Percentiles rank a stretch among this genome's conserved stretches.
phyloP scores from a whole-genome alignment of 2,329 filamentous ascomycete genomes.

The Fusarium penzigii region DNA sequence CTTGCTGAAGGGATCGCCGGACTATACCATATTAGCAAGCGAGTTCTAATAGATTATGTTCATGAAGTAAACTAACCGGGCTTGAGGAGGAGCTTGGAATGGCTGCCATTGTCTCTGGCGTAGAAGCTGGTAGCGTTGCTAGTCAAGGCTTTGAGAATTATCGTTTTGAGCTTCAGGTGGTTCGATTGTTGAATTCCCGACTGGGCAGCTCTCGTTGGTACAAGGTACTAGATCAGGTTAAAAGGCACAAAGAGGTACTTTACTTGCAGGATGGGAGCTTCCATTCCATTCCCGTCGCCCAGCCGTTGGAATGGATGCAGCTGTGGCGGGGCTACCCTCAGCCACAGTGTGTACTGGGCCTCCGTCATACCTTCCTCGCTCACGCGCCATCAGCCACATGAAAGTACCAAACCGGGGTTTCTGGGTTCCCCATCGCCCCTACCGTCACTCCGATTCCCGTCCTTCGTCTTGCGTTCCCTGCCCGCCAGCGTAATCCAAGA shows the following conservation, averaged over 20 bases:
- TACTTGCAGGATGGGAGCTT: no score
- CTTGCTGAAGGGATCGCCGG: conserved; percentile 40
- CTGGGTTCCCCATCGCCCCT: background rate
- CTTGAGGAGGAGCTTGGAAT: conserved; percentile 31
- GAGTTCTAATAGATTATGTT: background rate
- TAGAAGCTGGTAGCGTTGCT: conserved; percentile 17
- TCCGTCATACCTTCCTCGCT: conserved; percentile 3
- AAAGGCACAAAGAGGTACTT: background rate
- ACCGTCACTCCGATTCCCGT: no score
- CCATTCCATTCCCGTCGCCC: no score
- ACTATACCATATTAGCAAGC: conserved; percentile 31
- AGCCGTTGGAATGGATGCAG: no score
- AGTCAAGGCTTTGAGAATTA: conserved; percentile 19
- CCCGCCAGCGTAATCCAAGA: background rate
- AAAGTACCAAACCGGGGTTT: background rate
- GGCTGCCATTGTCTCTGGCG: conserved; percentile 36
- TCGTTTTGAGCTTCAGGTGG: conserved; percentile 20
- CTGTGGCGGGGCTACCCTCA: background rate
- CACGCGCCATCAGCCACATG: background rate
- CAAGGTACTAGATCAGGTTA: conserved; percentile 16
- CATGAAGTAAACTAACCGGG: conserved; percentile 28
- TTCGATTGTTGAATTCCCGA: conserved; percentile 16
- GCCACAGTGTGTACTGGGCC: conserved; percentile 7
- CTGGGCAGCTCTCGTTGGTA: conserved; percentile 8
- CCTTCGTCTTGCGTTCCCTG: no score